Conservation (phyloP, 176 grass and related monocot genomes). For the Zea luxurians region DNA sequence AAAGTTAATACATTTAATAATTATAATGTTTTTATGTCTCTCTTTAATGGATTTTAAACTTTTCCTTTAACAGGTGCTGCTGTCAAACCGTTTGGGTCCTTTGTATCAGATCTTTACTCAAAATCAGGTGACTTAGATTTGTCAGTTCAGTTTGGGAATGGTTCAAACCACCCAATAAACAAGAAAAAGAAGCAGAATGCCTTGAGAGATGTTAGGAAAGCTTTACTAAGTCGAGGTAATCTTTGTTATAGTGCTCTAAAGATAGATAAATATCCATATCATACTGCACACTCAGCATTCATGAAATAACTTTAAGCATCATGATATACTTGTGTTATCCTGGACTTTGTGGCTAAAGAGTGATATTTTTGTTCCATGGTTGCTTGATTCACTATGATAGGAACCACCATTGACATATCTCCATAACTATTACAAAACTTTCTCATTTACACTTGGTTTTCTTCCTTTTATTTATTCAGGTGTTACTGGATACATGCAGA, state of each 20-base stretch:
- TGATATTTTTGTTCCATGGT: background rate
- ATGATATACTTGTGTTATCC: slow-evolving; percentile 11
- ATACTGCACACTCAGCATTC: slow-evolving; percentile 16
- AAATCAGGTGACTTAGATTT: slow-evolving; percentile 95
- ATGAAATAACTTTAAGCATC: slow-evolving; percentile 24
- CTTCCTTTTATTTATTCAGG: slow-evolving; percentile 53
- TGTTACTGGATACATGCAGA: slow-evolving; percentile 47
- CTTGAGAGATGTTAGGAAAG: slow-evolving; percentile 60
- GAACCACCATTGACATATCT: background rate
- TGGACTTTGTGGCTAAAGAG: background rate
- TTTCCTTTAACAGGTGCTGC: slow-evolving; percentile 53
- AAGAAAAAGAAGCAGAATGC: slow-evolving; percentile 59
- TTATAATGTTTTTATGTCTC: slow-evolving; percentile 12
- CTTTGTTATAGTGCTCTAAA: slow-evolving; percentile 1
- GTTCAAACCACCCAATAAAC: slow-evolving; percentile 17
- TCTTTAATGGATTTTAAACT: slow-evolving; percentile 29
- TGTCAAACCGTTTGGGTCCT: slow-evolving; percentile 89
- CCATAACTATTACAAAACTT: background rate
- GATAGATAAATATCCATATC: background rate
- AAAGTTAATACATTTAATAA: background rate
- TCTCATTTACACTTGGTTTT: slow-evolving; percentile 32
- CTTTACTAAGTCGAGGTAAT: slow-evolving; percentile 58
- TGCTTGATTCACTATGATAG: slow-evolving; percentile 11
- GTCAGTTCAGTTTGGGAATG: slow-evolving; percentile 54
- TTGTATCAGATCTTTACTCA: slow-evolving; percentile 85